Conservation (phyloP, 768 basidiomycete species). For the Pholiota conissans region DNA sequence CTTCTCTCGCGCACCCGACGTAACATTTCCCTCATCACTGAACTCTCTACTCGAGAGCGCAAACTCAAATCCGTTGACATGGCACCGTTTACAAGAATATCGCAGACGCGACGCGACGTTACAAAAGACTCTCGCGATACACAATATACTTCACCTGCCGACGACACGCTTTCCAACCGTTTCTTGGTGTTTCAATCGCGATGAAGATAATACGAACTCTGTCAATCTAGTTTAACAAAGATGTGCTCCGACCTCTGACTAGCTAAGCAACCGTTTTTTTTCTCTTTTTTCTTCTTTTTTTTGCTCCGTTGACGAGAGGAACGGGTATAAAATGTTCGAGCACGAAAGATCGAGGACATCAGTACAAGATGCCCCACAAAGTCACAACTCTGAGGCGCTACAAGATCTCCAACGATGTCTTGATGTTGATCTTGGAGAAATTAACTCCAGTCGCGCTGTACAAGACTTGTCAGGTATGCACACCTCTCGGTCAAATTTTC, state of each 20-base stretch:
- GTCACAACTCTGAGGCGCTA: constrained; percentile 42
- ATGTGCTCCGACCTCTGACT: constrained; percentile 37
- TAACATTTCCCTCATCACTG: constrained; percentile 34
- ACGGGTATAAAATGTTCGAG: constrained; percentile 48
- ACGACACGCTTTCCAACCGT: constrained; percentile 41
- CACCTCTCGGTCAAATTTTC: background rate
- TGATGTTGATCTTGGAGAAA: constrained; percentile 48
- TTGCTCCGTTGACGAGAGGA: constrained; percentile 34
- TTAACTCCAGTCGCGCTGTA: constrained; percentile 49
- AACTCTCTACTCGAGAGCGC: constrained; percentile 37
- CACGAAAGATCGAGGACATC: constrained; percentile 27
- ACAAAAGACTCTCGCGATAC: constrained; percentile 49
- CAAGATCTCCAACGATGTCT: constrained; percentile 53
- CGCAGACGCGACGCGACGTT: constrained; percentile 34
- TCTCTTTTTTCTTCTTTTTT: constrained; percentile 40
- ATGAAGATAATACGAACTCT: constrained; percentile 44
- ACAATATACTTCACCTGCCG: constrained; percentile 50
- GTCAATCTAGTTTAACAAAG: constrained; percentile 38
- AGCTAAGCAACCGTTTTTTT: constrained; percentile 43
- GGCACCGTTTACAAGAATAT: constrained; percentile 45
- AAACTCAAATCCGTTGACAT: constrained; percentile 55
- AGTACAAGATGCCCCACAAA: constrained; percentile 47
- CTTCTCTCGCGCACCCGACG: constrained; percentile 33
- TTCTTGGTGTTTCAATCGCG: constrained; percentile 40
- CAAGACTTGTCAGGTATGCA: constrained; percentile 44